Conservation (phyloP, 2,329 filamentous ascomycete genomes). For the Dactylellina leptospora region DNA sequence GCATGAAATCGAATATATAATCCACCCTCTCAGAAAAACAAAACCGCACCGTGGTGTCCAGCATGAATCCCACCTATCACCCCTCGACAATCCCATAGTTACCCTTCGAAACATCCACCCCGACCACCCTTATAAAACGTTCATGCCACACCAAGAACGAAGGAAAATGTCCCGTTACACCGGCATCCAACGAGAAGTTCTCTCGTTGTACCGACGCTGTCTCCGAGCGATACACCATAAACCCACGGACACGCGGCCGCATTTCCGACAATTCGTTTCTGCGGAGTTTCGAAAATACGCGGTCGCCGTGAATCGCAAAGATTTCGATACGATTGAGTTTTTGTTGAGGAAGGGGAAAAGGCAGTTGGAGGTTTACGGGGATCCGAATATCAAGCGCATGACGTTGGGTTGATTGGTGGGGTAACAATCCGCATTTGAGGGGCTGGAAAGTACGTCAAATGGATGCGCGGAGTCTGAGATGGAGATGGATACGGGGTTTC, state of each 20-base stretch:
- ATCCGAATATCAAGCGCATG: constrained; percentile 81
- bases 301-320: constrained; percentile 74
- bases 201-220: constrained; percentile 85
- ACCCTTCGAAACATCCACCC: too few relatives aligned
- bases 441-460: too few relatives aligned
- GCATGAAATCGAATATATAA: too few relatives aligned
- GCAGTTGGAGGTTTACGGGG: constrained; percentile 83
- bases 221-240: constrained; percentile 83
- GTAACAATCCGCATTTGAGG: too few relatives aligned
- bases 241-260: constrained; percentile 68
- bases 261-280: constrained; percentile 61
- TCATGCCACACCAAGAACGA: too few relatives aligned
- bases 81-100: too few relatives aligned
- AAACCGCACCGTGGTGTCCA: too few relatives aligned
- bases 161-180: constrained; percentile 60
- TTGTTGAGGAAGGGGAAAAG: constrained; percentile 80
- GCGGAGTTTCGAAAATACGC: constrained; percentile 78
- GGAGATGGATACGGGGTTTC: too few relatives aligned
- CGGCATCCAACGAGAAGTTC: constrained; percentile 87
- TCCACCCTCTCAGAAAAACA: too few relatives aligned
- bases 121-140: too few relatives aligned
- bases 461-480: too few relatives aligned
- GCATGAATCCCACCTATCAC: too few relatives aligned
- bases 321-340: constrained; percentile 86
- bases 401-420: background rate